Evolutionary conservation across 78 protist genomes (phyloP).

Genomic region (Planoprotostelium fungivorum): DNA sequence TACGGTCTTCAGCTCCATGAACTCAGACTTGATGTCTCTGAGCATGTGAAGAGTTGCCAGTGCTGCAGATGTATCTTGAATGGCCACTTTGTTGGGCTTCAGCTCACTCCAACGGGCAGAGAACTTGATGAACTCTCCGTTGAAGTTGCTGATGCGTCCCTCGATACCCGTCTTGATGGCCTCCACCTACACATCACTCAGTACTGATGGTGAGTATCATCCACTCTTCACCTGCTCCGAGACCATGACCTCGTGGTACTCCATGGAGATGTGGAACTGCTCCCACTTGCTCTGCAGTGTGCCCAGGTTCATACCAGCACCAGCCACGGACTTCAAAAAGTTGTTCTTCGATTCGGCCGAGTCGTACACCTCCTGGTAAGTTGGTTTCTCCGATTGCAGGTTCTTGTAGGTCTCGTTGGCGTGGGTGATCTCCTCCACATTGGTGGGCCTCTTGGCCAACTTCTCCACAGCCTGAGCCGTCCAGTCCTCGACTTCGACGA

Average conservation of each 20-base stretch:
- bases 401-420: constrained; percentile 3
- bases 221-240: constrained; percentile 13
- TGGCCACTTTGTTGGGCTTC: background rate
- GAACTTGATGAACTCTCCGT: background rate
- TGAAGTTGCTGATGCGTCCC: background rate
- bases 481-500: background rate
- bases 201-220: background rate
- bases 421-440: constrained; percentile 52
- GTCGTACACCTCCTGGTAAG: background rate
- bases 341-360: constrained; percentile 1
- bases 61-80: background rate
- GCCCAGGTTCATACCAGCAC: background rate
- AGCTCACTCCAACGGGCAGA: background rate
- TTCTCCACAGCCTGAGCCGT: background rate
- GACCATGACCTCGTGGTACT: constrained; percentile 27
- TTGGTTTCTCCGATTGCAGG: background rate
- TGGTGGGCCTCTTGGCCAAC: background rate
- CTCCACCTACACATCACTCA: background rate
- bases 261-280: constrained; percentile 24
- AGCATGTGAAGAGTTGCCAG: background rate
- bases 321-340: constrained; percentile 21
- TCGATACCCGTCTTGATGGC: background rate
- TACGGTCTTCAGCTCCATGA: background rate
- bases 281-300: constrained; percentile 20
- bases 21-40: background rate